Percentiles rank a stretch among this genome's conserved stretches.
These are phyloP conservation scores for Hypoxylon cercidicola DNA, from an alignment of 495 filamentous ascomycete species.

Conservation along the genomic window DNA sequence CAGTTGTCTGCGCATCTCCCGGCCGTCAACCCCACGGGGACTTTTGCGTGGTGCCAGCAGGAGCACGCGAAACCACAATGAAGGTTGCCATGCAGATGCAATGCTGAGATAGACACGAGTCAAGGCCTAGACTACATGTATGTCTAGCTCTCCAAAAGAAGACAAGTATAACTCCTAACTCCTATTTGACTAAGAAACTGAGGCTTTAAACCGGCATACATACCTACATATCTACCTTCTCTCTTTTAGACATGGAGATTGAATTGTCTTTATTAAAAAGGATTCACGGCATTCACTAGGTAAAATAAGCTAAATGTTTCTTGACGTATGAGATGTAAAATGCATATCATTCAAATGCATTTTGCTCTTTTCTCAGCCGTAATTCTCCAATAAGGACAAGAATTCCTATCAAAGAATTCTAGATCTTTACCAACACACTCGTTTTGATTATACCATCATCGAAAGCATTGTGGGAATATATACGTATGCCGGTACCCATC, in stretches of 20 bases:
- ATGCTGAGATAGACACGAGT: conserved; percentile 23
- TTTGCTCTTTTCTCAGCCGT: conserved; percentile 4
- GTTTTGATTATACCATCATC: no score
- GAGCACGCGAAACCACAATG: conserved; percentile 25
- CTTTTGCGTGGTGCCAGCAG: conserved; percentile 15
- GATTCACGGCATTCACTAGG: no score
- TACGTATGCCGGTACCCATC: no score
- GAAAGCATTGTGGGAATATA: no score
- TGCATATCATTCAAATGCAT: conserved; percentile 25
- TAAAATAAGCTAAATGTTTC: not conserved
- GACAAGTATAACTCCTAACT: not conserved
- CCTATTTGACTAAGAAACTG: not conserved
- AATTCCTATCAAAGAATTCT: conserved; percentile 18
- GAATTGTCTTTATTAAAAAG: not conserved
- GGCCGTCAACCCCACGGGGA: conserved; percentile 36
- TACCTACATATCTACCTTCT: no score
- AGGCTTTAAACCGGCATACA: not conserved
- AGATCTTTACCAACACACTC: not conserved
- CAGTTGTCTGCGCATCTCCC: conserved; percentile 18
- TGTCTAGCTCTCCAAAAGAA: not conserved
- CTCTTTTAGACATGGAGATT: not conserved
- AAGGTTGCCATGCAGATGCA: conserved; percentile 33
- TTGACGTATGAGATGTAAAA: conserved; percentile 24
- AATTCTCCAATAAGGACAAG: conserved; percentile 28
- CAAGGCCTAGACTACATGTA: not conserved